These are phyloP conservation scores for Rhodomyrtus psidioides DNA, from an alignment of 441 rosid species.

Conservation along the genomic window DNA sequence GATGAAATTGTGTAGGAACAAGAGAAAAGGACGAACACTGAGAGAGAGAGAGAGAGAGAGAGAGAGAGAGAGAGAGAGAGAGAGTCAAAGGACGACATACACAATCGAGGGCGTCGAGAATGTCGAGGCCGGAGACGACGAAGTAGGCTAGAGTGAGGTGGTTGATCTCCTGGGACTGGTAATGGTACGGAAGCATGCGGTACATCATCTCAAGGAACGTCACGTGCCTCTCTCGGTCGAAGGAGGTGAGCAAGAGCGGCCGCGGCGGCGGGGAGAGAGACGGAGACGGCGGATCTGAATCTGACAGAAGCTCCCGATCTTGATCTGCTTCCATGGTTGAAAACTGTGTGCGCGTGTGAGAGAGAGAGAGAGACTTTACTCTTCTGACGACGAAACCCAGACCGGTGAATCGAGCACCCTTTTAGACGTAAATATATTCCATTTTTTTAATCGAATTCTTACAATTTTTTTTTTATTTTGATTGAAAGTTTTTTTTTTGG, in stretches of 20 bases:
- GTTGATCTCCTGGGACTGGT: conserved; percentile 87
- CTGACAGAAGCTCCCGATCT: neutral
- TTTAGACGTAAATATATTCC: neutral
- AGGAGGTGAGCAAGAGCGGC: neutral
- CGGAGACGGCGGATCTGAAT: conserved; percentile 4
- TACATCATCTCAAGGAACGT: conserved; percentile 73
- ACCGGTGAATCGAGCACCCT: neutral
- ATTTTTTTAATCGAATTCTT: too few species aligned
- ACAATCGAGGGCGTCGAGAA: conserved; percentile 54
- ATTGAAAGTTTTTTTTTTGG: too few species aligned
- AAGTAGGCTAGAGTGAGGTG: conserved; percentile 85
- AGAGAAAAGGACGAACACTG: neutral
- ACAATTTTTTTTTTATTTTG: too few species aligned
- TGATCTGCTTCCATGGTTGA: neutral
- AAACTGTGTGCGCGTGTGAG: neutral
- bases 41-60: neutral
- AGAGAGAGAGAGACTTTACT: neutral
- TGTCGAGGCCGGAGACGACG: conserved; percentile 75
- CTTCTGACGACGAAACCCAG: neutral
- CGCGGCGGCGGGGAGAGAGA: neutral
- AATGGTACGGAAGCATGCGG: conserved; percentile 50
- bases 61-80: neutral
- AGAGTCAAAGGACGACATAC: conserved; percentile 14
- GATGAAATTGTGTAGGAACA: neutral
- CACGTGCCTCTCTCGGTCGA: conserved; percentile 61